A percentile compares a stretch with the other conserved stretches of the same genome.
Conservation (phyloP, 2,329 filamentous ascomycete species). For the Fonsecaea multimorphosa region DNA sequence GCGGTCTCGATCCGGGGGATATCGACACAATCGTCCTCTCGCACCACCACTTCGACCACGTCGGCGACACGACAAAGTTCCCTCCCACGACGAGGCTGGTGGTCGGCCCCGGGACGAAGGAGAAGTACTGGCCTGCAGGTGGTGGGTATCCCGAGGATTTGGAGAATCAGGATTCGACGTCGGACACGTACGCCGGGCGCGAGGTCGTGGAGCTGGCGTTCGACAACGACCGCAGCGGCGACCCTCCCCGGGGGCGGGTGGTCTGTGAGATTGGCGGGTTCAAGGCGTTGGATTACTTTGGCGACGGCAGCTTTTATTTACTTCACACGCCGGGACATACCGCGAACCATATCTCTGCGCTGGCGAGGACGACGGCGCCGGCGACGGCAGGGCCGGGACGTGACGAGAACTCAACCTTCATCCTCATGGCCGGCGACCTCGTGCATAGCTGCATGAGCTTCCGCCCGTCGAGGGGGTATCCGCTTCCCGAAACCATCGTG, state of each 20-base stretch:
- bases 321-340: constrained; percentile 50
- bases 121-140: neutral
- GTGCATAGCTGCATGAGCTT: constrained; percentile 34
- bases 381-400: constrained; percentile 4
- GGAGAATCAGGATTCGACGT: neutral
- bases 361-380: constrained; percentile 35
- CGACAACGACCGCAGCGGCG: no score
- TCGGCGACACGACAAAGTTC: neutral
- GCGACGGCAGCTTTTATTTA: constrained; percentile 63
- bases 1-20: neutral
- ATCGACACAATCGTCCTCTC: neutral
- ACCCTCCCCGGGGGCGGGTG: no score
- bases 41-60: neutral
- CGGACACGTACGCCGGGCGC: neutral
- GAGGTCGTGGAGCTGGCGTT: neutral
- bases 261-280: neutral
- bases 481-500: neutral
- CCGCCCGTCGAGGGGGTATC: constrained; percentile 38
- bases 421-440: constrained; percentile 33
- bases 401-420: constrained; percentile 24
- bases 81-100: neutral
- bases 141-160: neutral
- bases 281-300: constrained; percentile 57
- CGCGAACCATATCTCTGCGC: constrained; percentile 38
- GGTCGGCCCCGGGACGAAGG: neutral